These are phyloP conservation scores for Arthrobotrys pseudoclavata DNA, from an alignment of 2,329 filamentous ascomycete genomes.

Conservation along the genomic window DNA sequence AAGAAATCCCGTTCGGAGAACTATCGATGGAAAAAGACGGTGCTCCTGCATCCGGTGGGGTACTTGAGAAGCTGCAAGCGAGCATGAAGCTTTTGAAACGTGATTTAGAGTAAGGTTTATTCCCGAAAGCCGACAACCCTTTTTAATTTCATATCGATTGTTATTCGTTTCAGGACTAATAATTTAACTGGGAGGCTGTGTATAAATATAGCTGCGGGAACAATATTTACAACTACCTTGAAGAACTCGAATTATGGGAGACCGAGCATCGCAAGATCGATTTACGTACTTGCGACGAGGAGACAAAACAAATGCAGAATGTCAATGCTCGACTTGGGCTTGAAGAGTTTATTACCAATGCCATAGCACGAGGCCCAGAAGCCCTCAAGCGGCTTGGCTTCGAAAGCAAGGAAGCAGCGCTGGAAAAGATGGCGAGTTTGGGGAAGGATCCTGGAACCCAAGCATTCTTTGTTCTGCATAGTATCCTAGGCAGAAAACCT, in stretches of 20 bases:
- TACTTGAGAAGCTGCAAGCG: constrained; percentile 49
- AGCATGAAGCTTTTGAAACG: constrained; percentile 42
- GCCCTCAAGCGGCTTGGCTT: constrained; percentile 51
- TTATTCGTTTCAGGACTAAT: not conserved
- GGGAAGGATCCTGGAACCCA: constrained; percentile 11
- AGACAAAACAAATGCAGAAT: constrained; percentile 55
- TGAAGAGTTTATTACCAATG: constrained; percentile 49
- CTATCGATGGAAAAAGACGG: constrained; percentile 40
- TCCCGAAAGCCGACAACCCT: constrained; percentile 8
- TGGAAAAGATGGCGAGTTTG: constrained; percentile 7
- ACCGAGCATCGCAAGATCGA: constrained; percentile 37
- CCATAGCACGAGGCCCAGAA: constrained; percentile 36
- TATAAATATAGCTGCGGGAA: constrained; percentile 47
- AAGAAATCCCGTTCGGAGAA: constrained; percentile 47
- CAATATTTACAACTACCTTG: constrained; percentile 39
- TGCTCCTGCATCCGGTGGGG: constrained; percentile 25
- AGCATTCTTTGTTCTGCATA: constrained; percentile 47
- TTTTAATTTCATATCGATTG: constrained; percentile 8
- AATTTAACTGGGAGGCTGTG: constrained; percentile 27
- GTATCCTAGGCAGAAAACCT: constrained; percentile 39
- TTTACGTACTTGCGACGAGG: constrained; percentile 40
- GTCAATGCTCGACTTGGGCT: constrained; percentile 38
- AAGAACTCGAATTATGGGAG: constrained; percentile 28
- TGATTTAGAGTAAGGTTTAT: constrained; percentile 50
- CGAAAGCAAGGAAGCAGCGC: constrained; percentile 39